Percentiles rank a stretch among this genome's conserved stretches.
Conservation (phyloP, 2,329 filamentous ascomycete genomes). For the Pseudophaeomoniella oleicola region DNA sequence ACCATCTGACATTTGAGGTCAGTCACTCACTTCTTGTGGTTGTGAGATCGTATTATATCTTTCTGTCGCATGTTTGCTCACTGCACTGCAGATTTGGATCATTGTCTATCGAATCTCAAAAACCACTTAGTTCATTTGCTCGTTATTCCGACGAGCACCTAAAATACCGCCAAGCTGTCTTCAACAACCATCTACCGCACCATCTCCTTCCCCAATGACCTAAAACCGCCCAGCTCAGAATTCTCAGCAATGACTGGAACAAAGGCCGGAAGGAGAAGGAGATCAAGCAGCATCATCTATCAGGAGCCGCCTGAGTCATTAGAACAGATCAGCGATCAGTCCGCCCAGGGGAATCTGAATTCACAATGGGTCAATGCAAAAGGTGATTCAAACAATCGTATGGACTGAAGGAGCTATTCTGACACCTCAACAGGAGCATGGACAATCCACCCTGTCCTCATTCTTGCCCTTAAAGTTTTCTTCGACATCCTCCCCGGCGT, state of each 20-base stretch:
- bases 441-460: conserved; percentile 93
- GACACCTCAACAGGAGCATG: conserved; percentile 57
- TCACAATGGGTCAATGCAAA: conserved; percentile 99
- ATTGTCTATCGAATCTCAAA: not conserved
- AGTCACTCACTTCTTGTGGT: not conserved
- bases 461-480: conserved; percentile 81
- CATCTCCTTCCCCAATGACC: conserved; percentile 79
- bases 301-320: conserved; percentile 92
- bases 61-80: not conserved
- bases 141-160: conserved; percentile 14
- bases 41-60: not conserved
- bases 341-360: conserved; percentile 86
- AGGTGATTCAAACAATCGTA: conserved; percentile 41
- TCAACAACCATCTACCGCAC: conserved; percentile 78
- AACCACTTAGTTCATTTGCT: conserved; percentile 6
- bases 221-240: conserved; percentile 51
- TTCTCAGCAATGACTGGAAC: conserved; percentile 48
- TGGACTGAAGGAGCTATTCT: conserved; percentile 4
- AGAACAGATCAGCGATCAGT: conserved; percentile 95
- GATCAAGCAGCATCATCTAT: conserved; percentile 97
- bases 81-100: not conserved
- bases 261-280: conserved; percentile 64
- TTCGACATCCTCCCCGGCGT: conserved; percentile 94
- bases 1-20: not conserved
- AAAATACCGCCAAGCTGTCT: conserved; percentile 89